Percentiles rank a stretch among this genome's conserved stretches.
Conservation (phyloP, 495 filamentous ascomycete species). For the Geopyxis carbonaria region DNA sequence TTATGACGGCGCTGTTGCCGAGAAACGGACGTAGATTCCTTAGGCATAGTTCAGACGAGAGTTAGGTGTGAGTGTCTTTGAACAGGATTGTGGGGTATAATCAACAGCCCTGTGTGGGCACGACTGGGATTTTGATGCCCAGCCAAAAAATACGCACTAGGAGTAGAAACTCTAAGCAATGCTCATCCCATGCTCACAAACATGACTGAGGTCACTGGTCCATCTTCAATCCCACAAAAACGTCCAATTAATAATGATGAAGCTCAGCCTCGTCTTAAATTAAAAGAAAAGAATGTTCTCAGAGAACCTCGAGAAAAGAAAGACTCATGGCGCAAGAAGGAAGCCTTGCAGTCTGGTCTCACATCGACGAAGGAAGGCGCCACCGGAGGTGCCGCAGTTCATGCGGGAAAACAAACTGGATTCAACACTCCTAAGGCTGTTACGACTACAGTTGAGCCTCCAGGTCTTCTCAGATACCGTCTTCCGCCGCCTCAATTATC, state of each 20-base stretch:
- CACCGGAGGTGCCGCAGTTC: conserved; percentile 10
- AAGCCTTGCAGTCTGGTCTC: conserved; percentile 22
- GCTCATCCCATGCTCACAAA: no score
- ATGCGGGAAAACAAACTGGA: conserved; percentile 21
- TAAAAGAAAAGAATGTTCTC: conserved; percentile 33
- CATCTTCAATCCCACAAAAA: conserved; percentile 41
- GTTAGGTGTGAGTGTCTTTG: no score
- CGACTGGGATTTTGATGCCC: no score
- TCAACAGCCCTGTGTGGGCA: no score
- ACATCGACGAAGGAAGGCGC: no score
- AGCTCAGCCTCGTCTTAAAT: conserved; percentile 24
- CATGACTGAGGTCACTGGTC: no score
- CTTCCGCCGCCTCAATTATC: conserved; percentile 34
- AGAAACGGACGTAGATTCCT: conserved; percentile 11
- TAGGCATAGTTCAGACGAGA: no score
- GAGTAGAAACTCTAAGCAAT: no score
- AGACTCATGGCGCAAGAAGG: conserved; percentile 41
- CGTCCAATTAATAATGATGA: conserved; percentile 22
- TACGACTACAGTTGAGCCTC: conserved; percentile 3
- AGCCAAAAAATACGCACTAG: no score
- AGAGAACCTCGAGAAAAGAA: conserved; percentile 42
- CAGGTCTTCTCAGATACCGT: conserved; percentile 39
- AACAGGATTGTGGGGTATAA: no score
- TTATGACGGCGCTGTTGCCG: conserved; percentile 22
- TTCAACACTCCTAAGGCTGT: conserved; percentile 16